Conservation (phyloP, 441 rosid species). For the Gossypium gossypioides region DNA sequence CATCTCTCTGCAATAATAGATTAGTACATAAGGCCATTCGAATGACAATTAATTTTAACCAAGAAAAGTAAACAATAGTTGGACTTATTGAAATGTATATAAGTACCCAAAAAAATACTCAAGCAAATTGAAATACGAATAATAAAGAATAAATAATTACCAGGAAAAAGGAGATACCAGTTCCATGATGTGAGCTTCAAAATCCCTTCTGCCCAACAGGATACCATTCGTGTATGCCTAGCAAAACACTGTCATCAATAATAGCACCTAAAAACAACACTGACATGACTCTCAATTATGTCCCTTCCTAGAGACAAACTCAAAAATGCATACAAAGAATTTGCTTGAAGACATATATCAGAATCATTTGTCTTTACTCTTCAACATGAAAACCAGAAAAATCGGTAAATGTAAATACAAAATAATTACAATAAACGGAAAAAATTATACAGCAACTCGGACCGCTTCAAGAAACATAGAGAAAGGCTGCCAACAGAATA, state of each 20-base stretch:
- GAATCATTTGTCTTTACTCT: not conserved
- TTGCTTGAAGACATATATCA: slow-evolving; percentile 6
- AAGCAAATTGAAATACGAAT: slow-evolving; percentile 14
- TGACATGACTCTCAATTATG: not conserved
- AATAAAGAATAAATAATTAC: slow-evolving; percentile 47
- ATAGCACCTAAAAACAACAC: slow-evolving; percentile 1
- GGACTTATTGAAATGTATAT: not conserved
- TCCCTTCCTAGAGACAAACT: not conserved
- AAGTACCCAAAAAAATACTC: not conserved
- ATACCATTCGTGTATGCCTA: slow-evolving; percentile 43
- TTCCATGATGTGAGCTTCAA: slow-evolving; percentile 40
- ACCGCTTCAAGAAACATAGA: not conserved
- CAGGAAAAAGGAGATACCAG: slow-evolving; percentile 81
- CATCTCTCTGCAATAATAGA: slow-evolving; percentile 50
- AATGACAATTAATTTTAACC: not conserved
- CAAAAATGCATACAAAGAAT: not conserved
- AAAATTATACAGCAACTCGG: not conserved
- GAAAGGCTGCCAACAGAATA: not conserved
- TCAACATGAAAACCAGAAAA: not conserved
- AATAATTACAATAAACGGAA: not conserved
- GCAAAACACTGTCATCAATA: slow-evolving; percentile 17
- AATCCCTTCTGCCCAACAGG: slow-evolving; percentile 32
- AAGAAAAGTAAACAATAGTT: not conserved
- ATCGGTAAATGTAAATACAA: not conserved
- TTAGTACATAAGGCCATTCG: slow-evolving; percentile 1